Conservation (phyloP, 2,329 filamentous ascomycete genomes). For the Ophiosphaerella narmari region DNA sequence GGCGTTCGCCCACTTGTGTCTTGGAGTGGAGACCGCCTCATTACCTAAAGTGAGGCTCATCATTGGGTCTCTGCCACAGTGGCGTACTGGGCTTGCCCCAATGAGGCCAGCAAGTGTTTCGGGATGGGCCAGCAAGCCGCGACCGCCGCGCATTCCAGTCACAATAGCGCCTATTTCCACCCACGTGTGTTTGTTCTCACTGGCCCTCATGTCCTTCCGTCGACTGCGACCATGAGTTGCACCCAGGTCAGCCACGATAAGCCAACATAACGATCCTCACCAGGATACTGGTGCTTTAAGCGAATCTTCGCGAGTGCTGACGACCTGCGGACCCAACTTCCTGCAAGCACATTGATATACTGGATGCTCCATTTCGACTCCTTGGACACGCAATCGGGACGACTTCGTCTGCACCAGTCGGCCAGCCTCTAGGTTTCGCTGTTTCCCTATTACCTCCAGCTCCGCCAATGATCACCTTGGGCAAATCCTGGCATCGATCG, state of each 20-base stretch:
- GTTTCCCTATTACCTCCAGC: background rate
- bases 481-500: slow-evolving; percentile 9
- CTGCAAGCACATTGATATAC: background rate
- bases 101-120: slow-evolving; percentile 17
- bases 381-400: background rate
- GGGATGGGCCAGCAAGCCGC: slow-evolving; percentile 27
- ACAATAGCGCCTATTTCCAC: slow-evolving; percentile 16
- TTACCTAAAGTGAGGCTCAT: slow-evolving; percentile 28
- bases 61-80: slow-evolving; percentile 12
- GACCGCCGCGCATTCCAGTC: slow-evolving; percentile 15
- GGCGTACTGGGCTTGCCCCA: slow-evolving; percentile 15
- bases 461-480: slow-evolving; percentile 11
- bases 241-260: slow-evolving; percentile 19
- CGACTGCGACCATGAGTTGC: slow-evolving; percentile 17
- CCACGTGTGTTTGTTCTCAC: slow-evolving; percentile 18
- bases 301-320: slow-evolving; percentile 13
- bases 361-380: background rate
- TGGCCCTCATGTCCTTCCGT: background rate
- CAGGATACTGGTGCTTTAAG: slow-evolving; percentile 21
- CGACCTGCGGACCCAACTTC: slow-evolving; percentile 1
- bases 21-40: slow-evolving; percentile 18
- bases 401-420: background rate
- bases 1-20: background rate
- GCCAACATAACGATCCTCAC: slow-evolving; percentile 28
- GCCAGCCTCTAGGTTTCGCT: background rate